phyloP scores from a whole-genome alignment of 768 basidiomycete species.

The Fomitopsis serialis region DNA sequence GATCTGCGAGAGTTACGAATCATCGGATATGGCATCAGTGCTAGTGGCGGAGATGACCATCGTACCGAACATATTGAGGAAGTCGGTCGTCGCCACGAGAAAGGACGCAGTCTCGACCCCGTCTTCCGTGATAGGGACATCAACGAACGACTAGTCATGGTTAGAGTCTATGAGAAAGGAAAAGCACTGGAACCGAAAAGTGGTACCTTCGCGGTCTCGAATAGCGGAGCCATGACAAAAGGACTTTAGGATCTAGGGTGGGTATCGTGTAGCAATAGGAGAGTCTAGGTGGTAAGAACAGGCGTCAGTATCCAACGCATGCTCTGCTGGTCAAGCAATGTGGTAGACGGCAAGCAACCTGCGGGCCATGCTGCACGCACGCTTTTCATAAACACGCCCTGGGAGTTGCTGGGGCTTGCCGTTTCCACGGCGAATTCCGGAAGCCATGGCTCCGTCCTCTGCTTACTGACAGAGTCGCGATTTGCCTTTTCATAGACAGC shows the following conservation, averaged over 20 bases:
- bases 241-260: neutral
- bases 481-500: too few relatives aligned
- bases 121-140: constrained; percentile 67
- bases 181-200: neutral
- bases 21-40: neutral
- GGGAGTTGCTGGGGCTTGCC: neutral
- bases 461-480: too few relatives aligned
- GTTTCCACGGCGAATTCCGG: neutral
- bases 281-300: neutral
- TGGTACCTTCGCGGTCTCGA: constrained; percentile 64
- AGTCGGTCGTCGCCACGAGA: constrained; percentile 84
- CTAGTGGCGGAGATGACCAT: neutral
- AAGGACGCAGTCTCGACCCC: constrained; percentile 82
- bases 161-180: neutral
- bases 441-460: neutral
- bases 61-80: constrained; percentile 69
- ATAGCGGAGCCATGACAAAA: constrained; percentile 48
- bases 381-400: too few relatives aligned
- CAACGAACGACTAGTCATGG: constrained; percentile 68
- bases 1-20: constrained; percentile 36
- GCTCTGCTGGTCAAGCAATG: neutral
- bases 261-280: neutral
- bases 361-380: too few relatives aligned
- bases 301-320: neutral
- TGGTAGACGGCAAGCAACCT: too few relatives aligned